Evolutionary conservation across 495 filamentous ascomycete species (phyloP), one percentile per base, ranked within the genome.

Genomic region (Penicillium desertorum): DNA sequence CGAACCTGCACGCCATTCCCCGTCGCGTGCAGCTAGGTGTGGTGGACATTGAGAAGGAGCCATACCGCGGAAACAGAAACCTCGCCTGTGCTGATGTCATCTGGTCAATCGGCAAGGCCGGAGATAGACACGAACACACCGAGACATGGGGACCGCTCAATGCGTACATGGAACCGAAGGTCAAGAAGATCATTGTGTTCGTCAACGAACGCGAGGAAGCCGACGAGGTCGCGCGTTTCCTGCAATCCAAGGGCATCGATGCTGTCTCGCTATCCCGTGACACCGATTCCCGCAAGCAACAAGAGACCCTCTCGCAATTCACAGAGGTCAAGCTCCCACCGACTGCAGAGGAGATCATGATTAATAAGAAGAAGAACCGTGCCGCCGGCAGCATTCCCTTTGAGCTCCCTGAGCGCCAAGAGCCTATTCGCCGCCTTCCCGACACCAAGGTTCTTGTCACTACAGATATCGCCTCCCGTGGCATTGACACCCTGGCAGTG

Each of bases 171-270:
- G 71, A 62, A 5, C 70, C 70, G n/a, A 86, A 88, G 51, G 75
- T 88, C 19, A 96, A 92, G 75, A 89, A 88, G 52, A 87, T 98
- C 63, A 83, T 98, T 58, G 93, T 98, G 1, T 98, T 98, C 63
- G 95, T 98, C 69, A 98, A 98, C 71, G 91, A 97, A 78, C 87
- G 95, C 29, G 93, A 98, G 65, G 89, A 88, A 60, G 87, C 94
- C 0, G 77, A 82, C 45, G 87, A 91, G 65, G 80, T 98, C 0
- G 86, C 92, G 16, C 71, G 88, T 9, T 98, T 89, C 71, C 85
- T 98, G 1, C 68, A 74, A 10, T 83, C 81, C 19, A 98, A 96
- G 74, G 90, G 90, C 32, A 91, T 98, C 62, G 88, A 97, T 59
- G 91, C 92, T 11, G 74, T 88, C 8, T 86, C 91, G 2, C 79